Base-by-base conservation (phyloP, 345 rosid genomes). In the Brassica rapa region DNA sequence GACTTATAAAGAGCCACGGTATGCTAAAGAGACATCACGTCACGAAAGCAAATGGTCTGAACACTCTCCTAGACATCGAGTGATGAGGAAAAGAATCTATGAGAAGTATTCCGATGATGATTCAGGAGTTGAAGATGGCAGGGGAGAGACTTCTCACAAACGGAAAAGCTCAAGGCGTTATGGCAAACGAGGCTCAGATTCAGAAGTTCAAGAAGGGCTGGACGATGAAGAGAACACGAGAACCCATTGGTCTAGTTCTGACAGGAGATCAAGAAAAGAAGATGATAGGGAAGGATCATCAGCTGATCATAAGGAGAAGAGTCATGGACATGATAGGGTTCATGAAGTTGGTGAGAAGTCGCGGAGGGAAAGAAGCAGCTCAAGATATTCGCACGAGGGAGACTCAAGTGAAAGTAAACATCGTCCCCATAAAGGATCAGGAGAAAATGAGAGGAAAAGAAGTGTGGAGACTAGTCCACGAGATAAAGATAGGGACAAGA, bases 31-130 rank as follows among this genome's bases (percentile, higher is more conserved):
- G 16, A 72, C 82, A 27, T 53, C n/a, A 11, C 64, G 7, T 60
- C 77, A 24, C 11, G 65, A 63, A 62, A 74, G 74, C 76, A 37
- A 76, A 68, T 53, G 80, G 72, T 77, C 83, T 11, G 88, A 83
- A 41, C 65, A 33, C 68, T 77, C 79, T 77, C 70, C 80, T 79
- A 76, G 74, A 64, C 62, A 76, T 27, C 14, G 9, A 68, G 76
- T 63, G 27, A 60, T 0, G 9, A 68, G 62, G 77, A 72, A 73
- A 71, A 71, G 74, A 46, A 62, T 7, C 60, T 39, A 32, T 55
- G 83, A 81, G 68, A 74, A 57, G 71, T 75, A 84, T 76, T 72
- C 74, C 12, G 72, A 75, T 37, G 83, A 75, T 29, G 85, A 83
- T 41, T 43, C 53, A 43, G 59, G 78, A 68, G 69, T 71, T 49